A percentile compares a stretch with the other conserved stretches of the same genome.
phyloP scores from a whole-genome alignment of 768 basidiomycete species.

The Pisolithus albus region DNA sequence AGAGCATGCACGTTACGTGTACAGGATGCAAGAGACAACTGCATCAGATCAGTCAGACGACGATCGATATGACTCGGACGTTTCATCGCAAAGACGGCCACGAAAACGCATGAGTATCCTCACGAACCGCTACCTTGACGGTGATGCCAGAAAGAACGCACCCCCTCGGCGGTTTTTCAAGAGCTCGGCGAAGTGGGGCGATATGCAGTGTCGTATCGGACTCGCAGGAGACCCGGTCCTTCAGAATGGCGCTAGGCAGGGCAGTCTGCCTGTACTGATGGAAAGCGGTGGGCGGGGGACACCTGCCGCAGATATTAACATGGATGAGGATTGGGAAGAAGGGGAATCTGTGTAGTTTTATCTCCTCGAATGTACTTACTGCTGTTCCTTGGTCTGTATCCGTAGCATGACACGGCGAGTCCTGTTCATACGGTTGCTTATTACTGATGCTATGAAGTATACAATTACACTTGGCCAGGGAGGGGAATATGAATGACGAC shows the following conservation, averaged over 20 bases:
- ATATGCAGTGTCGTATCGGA: conserved; percentile 18
- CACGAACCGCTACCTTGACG: conserved; percentile 52
- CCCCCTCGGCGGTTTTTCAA: conserved; percentile 55
- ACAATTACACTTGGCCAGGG: no score
- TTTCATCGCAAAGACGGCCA: conserved; percentile 33
- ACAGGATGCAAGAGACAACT: conserved; percentile 47
- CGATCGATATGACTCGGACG: conserved; percentile 44
- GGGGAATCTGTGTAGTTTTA: conserved; percentile 16
- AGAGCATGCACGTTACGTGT: conserved; percentile 67
- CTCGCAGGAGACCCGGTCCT: conserved; percentile 19
- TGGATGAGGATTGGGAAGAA: conserved; percentile 29
- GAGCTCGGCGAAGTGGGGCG: conserved; percentile 35
- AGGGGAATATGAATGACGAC: no score
- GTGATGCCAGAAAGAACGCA: conserved; percentile 26
- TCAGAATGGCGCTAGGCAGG: conserved; percentile 11
- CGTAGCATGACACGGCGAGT: background rate
- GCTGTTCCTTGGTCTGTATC: background rate
- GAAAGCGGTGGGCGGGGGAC: conserved; percentile 18
- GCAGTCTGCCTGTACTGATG: conserved; percentile 19
- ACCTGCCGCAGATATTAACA: conserved; percentile 7
- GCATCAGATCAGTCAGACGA: conserved; percentile 45
- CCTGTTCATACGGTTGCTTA: no score
- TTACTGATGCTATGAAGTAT: no score
- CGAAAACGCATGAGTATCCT: conserved; percentile 64
- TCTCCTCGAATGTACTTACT: background rate